A percentile compares a stretch with the other conserved stretches of the same genome.
phyloP scores from a whole-genome alignment of 805 yeast genomes.

The Yarrowia osloensis region DNA sequence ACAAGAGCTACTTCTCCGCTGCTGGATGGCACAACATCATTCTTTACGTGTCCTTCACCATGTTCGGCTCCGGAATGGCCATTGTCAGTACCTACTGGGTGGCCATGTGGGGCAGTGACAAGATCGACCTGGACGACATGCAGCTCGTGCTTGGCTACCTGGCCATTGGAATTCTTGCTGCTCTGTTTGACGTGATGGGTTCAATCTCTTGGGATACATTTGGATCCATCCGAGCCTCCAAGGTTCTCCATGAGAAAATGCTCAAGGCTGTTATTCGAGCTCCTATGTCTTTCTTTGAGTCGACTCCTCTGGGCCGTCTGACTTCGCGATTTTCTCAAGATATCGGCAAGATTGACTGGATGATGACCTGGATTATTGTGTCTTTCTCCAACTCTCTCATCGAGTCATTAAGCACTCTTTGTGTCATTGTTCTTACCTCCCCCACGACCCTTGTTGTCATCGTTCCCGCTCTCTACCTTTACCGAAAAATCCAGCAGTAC shows the following conservation, averaged over 20 bases:
- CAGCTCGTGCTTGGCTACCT: conserved; percentile 66
- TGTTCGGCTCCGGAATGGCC: conserved; percentile 54
- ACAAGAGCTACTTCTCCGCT: conserved; percentile 72
- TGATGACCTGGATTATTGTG: conserved; percentile 47
- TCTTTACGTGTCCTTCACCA: conserved; percentile 45
- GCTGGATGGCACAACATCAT: conserved; percentile 53
- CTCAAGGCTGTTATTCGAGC: conserved; percentile 72
- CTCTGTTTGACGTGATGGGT: conserved; percentile 57
- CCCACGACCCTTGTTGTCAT: conserved; percentile 80
- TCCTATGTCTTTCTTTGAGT: conserved; percentile 93
- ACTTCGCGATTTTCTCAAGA: conserved; percentile 89
- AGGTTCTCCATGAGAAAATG: conserved; percentile 72
- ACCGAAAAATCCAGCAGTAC: conserved; percentile 67
- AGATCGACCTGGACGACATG: conserved; percentile 57
- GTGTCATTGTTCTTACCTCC: conserved; percentile 73
- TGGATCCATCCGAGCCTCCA: conserved; percentile 36
- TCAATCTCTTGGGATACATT: conserved; percentile 59
- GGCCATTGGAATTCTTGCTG: conserved; percentile 55
- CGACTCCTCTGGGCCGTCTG: conserved; percentile 91
- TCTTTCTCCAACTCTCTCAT: conserved; percentile 49
- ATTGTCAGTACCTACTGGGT: conserved; percentile 78
- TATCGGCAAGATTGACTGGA: conserved; percentile 82
- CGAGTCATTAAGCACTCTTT: conserved; percentile 55
- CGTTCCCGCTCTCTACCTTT: conserved; percentile 65
- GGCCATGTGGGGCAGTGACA: conserved; percentile 87